Evolutionary conservation across 164 flowering plant genomes (phyloP).

Genomic region (Liquidambar formosana): DNA sequence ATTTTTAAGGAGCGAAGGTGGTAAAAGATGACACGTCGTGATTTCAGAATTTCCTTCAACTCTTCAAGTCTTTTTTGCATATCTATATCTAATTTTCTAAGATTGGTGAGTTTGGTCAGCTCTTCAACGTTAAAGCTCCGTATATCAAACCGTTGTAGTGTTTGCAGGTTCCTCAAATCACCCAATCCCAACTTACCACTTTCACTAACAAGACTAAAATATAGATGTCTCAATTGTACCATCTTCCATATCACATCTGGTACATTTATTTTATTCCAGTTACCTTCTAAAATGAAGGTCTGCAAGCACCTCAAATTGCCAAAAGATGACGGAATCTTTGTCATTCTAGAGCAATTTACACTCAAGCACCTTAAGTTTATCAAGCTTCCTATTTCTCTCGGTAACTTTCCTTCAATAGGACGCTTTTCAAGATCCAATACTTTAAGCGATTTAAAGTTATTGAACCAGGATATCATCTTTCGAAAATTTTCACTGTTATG

Average conservation of each 20-base stretch:
- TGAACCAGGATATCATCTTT: background rate
- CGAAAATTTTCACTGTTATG: too few relatives aligned
- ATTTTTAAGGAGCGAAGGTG: too few relatives aligned
- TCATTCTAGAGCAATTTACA: background rate
- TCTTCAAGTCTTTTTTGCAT: too few relatives aligned
- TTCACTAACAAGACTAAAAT: background rate
- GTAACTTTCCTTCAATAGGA: background rate
- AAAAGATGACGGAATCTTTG: background rate
- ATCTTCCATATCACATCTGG: slow-evolving; percentile 21
- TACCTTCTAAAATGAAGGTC: background rate
- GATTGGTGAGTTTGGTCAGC: too few relatives aligned
- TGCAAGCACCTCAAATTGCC: background rate
- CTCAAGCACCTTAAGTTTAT: background rate
- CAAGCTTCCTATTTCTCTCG: background rate
- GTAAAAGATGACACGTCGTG: too few relatives aligned
- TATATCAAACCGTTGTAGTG: slow-evolving; percentile 6
- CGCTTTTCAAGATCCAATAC: background rate
- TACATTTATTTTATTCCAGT: background rate
- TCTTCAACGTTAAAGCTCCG: too few relatives aligned
- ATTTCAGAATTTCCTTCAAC: too few relatives aligned
- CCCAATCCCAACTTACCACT: slow-evolving; percentile 4
- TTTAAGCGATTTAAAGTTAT: background rate
- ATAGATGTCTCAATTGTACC: slow-evolving; percentile 19
- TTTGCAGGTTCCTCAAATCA: slow-evolving; percentile 18
- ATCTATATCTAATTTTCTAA: too few relatives aligned